Base-by-base conservation (phyloP, 2,329 filamentous ascomycete species). In the Cladosporium velox region DNA sequence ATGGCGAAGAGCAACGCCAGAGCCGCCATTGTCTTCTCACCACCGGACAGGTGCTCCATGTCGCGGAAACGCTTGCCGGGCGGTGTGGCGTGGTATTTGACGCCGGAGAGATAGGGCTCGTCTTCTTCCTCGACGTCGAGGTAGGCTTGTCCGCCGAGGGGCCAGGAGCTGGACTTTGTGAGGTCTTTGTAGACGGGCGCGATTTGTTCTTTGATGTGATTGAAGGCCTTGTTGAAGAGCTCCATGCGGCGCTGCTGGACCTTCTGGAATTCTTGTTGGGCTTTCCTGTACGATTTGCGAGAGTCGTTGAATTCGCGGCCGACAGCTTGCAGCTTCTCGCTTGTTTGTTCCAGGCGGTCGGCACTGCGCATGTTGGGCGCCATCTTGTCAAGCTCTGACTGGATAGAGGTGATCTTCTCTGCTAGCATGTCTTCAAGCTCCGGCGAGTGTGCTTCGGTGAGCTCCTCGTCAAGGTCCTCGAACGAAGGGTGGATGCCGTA, bases 81-180 rank as follows among this genome's bases (percentile, higher is more conserved):
- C 24, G 95, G 95, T 93, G 98, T 99, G 69, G 95, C 96, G 77
- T 98, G 93, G 80, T 99, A 99, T 76, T 97, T 97, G 80, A 99
- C 93, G 35, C 95, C 95, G 49, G 91, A 92, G 4, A 97, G 87
- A 78, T 98, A 99, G 0, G 95, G 95, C 74, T 96, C 94, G 70
- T 97, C 93, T n/a, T 90, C 91, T 77, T 99, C 94, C 77, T 97
- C 93, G 77, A 96, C 93, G 75, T 97, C 93, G 58, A 99, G 88
- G 76, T 97, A 97, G 1, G 88, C 88, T 74, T 87, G 85, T 10
- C 95, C 95, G 72, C 95, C 95, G n/a, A 98, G 85, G 0, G 94
- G 93, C 77, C 96, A 97, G n/a, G 91, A 90, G 38, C 91, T 86
- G 49, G 91, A 95, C 66, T 93, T 90, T 28, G 95, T 99, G 58